These are phyloP conservation scores for Gossypium trilobum DNA, from an alignment of 441 rosid genomes.

Conservation along the genomic window DNA sequence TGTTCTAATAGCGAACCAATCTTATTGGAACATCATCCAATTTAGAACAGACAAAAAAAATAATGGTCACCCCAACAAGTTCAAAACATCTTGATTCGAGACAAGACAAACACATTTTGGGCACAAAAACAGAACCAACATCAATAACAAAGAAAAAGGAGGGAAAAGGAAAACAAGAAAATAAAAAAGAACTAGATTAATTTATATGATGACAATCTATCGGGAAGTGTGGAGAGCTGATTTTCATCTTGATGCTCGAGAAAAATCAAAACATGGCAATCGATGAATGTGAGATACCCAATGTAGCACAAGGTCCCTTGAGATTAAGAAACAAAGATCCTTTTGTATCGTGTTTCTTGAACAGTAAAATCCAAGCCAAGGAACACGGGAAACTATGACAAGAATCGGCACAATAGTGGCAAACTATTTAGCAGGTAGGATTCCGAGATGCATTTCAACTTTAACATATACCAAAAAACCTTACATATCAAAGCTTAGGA, in stretches of 20 bases:
- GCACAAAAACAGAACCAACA: background rate
- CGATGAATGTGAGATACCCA: background rate
- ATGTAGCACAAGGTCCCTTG: background rate
- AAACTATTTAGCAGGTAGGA: background rate
- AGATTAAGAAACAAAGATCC: constrained; percentile 4
- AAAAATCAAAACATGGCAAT: background rate
- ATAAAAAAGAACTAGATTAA: background rate
- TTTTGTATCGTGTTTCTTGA: background rate
- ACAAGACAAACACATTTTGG: background rate
- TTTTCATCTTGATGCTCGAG: background rate
- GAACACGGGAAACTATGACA: background rate
- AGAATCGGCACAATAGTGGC: background rate
- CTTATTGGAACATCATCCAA: background rate
- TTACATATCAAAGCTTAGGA: background rate
- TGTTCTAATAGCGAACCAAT: background rate
- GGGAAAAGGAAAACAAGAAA: too few relatives aligned
- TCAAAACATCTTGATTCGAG: background rate
- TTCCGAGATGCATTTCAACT: background rate
- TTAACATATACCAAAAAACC: background rate
- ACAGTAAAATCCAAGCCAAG: background rate
- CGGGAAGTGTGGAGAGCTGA: background rate
- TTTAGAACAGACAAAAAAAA: background rate
- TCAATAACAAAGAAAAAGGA: background rate
- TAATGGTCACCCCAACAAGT: background rate
- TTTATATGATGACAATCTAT: background rate